Evolutionary conservation across 495 filamentous ascomycete species (phyloP), one percentile per base, ranked within the genome.

Genomic region (Cercophora samala): DNA sequence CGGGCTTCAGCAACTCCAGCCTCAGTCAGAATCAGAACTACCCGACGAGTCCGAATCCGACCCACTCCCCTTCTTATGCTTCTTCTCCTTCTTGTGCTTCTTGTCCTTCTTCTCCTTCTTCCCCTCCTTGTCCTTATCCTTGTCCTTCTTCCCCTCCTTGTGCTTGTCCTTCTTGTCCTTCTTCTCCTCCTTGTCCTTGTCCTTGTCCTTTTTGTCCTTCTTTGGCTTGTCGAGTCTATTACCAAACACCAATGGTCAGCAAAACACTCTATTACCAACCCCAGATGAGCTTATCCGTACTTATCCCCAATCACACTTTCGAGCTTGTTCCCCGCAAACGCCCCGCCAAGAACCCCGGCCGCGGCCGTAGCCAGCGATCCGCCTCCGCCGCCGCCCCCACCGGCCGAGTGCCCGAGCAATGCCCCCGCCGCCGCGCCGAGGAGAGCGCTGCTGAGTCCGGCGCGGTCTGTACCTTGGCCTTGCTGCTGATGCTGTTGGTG

Each of bases 81-180:
- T 97, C 71, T 95, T 95, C 77, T 96, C 93, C 75, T 87, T 93
- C 80, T 94, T 93, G 11, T 96, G 85, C 78, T 97, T 90, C 71
- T 98, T 95, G 67, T 95, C 92, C 82, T 87, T 94, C 77, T 96
- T 90, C 77, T 90, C 94, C 75, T 98, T 95, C 77, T 90, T 96
- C 75, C 95, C 92, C 82, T 29, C 8, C 26, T 29, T 29, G 4
- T 97, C 97, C 9, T 46, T 46, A 84, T 90, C 97, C 60, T 84
- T 79, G 15, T 88, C 87, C 70, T 88, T 70, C 80, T 87, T 69
- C 64, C 73, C 73, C 69, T 81, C 79, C 62, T 59, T 46, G 66
- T 87, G 88, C 17, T 77, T 77, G 66, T 46, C 37, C 37, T 42
- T 42, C 37, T 42, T 42, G 2, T 42, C 37, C 2, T 42, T 42